These are phyloP conservation scores for Entomophthora muscae DNA, from an alignment of 371 early-diverging fungal genomes.

Conservation along the genomic window DNA sequence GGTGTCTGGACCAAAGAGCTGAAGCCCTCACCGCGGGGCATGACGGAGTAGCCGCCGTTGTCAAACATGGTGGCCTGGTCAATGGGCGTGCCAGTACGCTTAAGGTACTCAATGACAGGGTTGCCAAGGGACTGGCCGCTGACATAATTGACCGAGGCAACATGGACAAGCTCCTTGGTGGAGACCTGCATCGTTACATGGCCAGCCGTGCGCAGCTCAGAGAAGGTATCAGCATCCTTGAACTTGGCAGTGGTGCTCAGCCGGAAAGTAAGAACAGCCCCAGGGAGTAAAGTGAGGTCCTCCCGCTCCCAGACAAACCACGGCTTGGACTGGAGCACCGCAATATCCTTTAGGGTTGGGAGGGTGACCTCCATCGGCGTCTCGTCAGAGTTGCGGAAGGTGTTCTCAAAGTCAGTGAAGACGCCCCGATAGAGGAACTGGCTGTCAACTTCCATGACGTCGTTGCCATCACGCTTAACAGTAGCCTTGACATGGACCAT, in stretches of 20 bases:
- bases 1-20: constrained; percentile 67
- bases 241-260: constrained; percentile 59
- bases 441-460: constrained; percentile 57
- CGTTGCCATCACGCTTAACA: constrained; percentile 34
- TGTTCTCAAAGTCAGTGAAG: too few relatives aligned
- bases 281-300: constrained; percentile 42
- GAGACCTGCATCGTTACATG: constrained; percentile 66
- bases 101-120: constrained; percentile 63
- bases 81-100: constrained; percentile 56
- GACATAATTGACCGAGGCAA: constrained; percentile 64
- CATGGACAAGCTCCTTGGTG: constrained; percentile 60
- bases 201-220: constrained; percentile 59
- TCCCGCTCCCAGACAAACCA: constrained; percentile 67
- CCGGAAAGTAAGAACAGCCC: constrained; percentile 69
- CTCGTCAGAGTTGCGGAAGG: too few relatives aligned
- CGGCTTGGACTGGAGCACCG: constrained; percentile 75
- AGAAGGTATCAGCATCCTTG: constrained; percentile 48
- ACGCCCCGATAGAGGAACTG: constrained; percentile 89
- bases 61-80: constrained; percentile 67
- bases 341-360: constrained; percentile 57
- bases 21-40: constrained; percentile 63
- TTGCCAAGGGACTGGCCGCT: constrained; percentile 57
- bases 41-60: constrained; percentile 82
- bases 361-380: constrained; percentile 64
- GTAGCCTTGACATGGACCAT: constrained; percentile 73